phyloP scores from a whole-genome alignment of 73 alveolate species.

The Paramecium caudatum region DNA sequence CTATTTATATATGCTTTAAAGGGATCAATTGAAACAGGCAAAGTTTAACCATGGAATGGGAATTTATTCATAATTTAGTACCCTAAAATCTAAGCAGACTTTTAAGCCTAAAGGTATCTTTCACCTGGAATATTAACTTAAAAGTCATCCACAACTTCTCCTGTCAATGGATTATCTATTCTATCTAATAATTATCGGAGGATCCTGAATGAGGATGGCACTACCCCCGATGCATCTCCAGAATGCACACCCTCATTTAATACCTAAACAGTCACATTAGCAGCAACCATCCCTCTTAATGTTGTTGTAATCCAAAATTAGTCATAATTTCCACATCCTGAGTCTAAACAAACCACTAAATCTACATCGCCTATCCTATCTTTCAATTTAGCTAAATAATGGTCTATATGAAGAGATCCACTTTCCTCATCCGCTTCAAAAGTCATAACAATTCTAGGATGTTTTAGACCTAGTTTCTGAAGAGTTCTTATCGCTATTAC shows the following conservation, averaged over 20 bases:
- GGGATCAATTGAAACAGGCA: constrained; percentile 65
- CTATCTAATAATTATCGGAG: constrained; percentile 90
- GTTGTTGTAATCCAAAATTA: constrained; percentile 93
- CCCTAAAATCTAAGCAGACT: constrained; percentile 81
- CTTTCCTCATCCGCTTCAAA: constrained; percentile 97
- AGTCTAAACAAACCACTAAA: constrained; percentile 89
- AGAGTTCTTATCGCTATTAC: constrained; percentile 88
- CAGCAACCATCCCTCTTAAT: constrained; percentile 89
- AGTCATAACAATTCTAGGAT: constrained; percentile 89
- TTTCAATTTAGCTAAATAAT: constrained; percentile 82
- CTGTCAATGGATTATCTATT: constrained; percentile 90
- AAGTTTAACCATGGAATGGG: constrained; percentile 38
- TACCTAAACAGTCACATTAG: constrained; percentile 87
- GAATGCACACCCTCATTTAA: constrained; percentile 90
- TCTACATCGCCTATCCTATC: constrained; percentile 88
- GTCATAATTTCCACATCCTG: constrained; percentile 92
- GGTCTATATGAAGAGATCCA: constrained; percentile 89
- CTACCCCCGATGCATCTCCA: constrained; percentile 95
- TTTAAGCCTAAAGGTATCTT: constrained; percentile 80
- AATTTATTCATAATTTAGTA: constrained; percentile 53
- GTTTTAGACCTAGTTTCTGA: constrained; percentile 84
- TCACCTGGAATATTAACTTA: constrained; percentile 71
- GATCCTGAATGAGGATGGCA: constrained; percentile 94
- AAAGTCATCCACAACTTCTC: constrained; percentile 80
- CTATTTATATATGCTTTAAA: constrained; percentile 71